These are phyloP conservation scores for Mortierella sp. DNA, from an alignment of 371 early-diverging fungal genomes.

Conservation along the genomic window DNA sequence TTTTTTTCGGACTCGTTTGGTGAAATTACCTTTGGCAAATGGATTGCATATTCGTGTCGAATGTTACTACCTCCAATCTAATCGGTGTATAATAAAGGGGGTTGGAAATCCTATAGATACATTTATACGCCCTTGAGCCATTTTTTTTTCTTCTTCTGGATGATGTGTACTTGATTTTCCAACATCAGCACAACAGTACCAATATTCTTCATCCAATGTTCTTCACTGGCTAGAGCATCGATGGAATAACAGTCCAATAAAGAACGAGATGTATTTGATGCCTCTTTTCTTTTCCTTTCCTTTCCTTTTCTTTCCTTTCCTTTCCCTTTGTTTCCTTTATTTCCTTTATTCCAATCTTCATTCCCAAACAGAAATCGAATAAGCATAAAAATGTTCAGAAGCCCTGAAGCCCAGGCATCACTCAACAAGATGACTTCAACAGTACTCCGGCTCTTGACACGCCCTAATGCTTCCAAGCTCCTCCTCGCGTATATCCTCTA, in stretches of 20 bases:
- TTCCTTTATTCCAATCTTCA: not conserved
- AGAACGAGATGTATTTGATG: not conserved
- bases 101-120: not conserved
- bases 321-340: not conserved
- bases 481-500: constrained; percentile 15
- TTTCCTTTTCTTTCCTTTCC: not conserved
- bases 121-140: no score
- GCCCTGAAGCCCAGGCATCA: no score
- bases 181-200: no score
- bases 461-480: not conserved
- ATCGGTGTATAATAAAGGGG: not conserved
- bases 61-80: not conserved
- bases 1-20: constrained; percentile 58
- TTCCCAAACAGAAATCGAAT: not conserved
- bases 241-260: no score
- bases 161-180: no score
- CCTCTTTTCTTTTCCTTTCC: not conserved
- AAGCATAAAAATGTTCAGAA: not conserved
- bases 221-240: no score
- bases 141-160: no score
- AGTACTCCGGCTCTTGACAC: not conserved
- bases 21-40: constrained; percentile 60
- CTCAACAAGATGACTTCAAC: not conserved
- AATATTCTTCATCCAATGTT: no score
- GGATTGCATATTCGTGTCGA: constrained; percentile 60